Base-by-base conservation (phyloP, 352 stramenopile genomes). In the Phytophthora pistaciae region DNA sequence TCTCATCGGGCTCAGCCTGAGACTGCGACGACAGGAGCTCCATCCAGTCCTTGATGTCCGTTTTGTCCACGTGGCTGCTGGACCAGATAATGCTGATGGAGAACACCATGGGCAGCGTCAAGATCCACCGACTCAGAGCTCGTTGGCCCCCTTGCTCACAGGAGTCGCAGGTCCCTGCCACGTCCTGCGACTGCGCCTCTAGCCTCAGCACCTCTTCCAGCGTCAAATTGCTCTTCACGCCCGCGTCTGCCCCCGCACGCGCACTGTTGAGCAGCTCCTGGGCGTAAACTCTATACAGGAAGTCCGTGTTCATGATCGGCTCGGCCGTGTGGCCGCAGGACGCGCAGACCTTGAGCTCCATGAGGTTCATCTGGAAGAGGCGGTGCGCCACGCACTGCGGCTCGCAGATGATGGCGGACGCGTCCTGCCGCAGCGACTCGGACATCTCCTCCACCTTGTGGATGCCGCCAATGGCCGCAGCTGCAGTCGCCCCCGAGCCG, bases 311-410 rank as follows among this genome's bases (percentile, higher is more conserved):
- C 85, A 96, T 93, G 11, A 92, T 38, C 18, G 88, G 88, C 63
- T 96, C 88, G 11, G 78, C 75, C 16, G 87, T 94, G 49, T 87
- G 82, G 6, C 74, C 77, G 60, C 88, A 96, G 25, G 77, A 70
- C 5, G 66, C 49, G 62, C 88, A 96, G 48, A 80, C 78, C 61
- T 84, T 83, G 21, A 94, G 80, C 68, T 96, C 88, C 87, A 96
- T 93, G 58, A 96, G 77, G 60, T 94, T 92, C 87, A 93, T 93
- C 69, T 96, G 87, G 77, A 96, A 96, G 7, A 96, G 69, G 66
- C 91, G 63, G 61, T 96, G 88, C 25, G 87, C 87, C 23, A 96
- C 83, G 57, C 88, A 96, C 65, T 92, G 84, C 50, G 88, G 88
- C 63, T 93, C 86, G 48, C 88, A 96, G 20, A 91, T 78, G 67